phyloP scores from a whole-genome alignment of 257 asterid species.

The Solanum ossicruentum region DNA sequence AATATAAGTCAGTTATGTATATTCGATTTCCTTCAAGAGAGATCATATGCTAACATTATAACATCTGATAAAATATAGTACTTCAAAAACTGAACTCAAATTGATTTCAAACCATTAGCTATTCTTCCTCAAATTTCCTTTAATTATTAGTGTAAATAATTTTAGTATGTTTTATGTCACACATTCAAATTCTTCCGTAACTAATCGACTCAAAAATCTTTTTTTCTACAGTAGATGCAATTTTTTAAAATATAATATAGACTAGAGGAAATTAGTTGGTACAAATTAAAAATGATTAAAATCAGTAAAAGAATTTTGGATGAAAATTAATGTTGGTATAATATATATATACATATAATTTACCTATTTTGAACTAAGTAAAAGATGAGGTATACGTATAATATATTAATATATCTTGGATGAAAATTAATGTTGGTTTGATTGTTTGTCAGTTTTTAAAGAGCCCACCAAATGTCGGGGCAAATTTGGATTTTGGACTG shows the following conservation, averaged over 20 bases:
- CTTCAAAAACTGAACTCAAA: too few relatives aligned
- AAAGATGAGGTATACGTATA: background rate
- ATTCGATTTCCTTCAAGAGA: background rate
- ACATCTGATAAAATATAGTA: too few relatives aligned
- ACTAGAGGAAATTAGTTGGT: background rate
- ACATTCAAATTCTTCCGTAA: background rate
- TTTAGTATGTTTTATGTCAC: background rate
- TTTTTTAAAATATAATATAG: background rate
- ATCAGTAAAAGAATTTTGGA: background rate
- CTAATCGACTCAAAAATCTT: background rate
- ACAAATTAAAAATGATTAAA: background rate
- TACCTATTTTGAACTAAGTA: background rate
- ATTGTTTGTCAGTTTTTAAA: background rate
- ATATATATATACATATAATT: background rate
- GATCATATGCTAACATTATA: background rate
- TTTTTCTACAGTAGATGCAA: background rate
- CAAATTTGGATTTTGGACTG: background rate
- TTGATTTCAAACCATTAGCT: background rate
- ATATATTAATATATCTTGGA: background rate
- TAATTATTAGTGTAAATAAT: background rate
- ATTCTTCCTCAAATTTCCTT: background rate
- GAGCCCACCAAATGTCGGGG: background rate
- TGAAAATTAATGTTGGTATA: too few relatives aligned
- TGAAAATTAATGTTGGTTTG: background rate
- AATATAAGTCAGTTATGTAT: background rate